Percentiles rank a stretch among this genome's conserved stretches.
Evolutionary conservation across 129 eudicot species (phyloP).

Genomic region (Apium graveolens): DNA sequence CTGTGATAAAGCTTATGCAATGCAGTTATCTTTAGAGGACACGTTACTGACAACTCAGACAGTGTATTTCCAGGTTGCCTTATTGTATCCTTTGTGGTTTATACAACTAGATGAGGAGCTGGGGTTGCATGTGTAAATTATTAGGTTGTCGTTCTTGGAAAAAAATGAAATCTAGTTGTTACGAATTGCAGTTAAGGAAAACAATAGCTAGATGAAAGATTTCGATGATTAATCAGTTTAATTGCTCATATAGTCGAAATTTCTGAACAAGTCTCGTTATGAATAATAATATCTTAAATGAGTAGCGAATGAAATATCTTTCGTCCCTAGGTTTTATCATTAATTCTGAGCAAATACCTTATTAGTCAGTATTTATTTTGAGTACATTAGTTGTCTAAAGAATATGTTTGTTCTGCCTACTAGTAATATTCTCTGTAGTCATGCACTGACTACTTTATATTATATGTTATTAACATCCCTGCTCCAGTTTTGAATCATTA

Average conservation of each 20-base stretch:
- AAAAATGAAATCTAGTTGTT: neutral
- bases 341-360: neutral
- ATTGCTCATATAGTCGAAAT: neutral
- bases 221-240: neutral
- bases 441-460: neutral
- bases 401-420: neutral
- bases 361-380: no score
- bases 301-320: neutral
- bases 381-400: neutral
- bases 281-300: neutral
- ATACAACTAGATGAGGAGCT: neutral
- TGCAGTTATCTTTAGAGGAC: constrained; percentile 94
- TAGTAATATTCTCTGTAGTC: neutral
- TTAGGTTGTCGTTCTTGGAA: neutral
- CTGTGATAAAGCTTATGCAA: constrained; percentile 98
- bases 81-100: constrained; percentile 69
- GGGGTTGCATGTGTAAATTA: neutral
- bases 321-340: neutral
- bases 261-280: neutral
- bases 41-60: constrained; percentile 74
- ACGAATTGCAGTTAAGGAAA: neutral
- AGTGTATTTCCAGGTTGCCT: constrained; percentile 91
- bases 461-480: neutral
- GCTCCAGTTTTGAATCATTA: neutral
- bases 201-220: neutral